Base-by-base conservation (phyloP, 2,329 filamentous ascomycete species). In the Gyromitra esculenta region DNA sequence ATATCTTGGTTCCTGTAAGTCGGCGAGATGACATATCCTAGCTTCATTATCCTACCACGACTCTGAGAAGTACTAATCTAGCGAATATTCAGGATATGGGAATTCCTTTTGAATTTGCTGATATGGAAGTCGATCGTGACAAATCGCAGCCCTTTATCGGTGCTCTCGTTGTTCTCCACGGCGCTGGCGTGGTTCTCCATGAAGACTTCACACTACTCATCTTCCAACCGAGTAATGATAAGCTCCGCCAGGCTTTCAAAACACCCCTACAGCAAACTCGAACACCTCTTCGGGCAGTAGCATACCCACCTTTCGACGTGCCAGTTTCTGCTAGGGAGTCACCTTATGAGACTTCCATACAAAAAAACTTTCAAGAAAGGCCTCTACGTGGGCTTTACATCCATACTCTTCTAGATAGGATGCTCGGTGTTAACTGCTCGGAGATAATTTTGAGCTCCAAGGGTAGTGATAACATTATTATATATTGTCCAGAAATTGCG, bases 161-260 rank as follows among this genome's bases (percentile, higher is more conserved):
- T 13, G 60, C 70, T 15, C 71, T 80, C 7, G 74, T 72, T 6
- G 69, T 77, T 52, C 76, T 80, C 45, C 76, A 79, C 41, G 80
- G 79, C 1, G 79, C 75, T n/a, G 80, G 79, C 1, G 60, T 81
- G 3, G 59, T 81, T 57, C 67, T 77, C n/a, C 75, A 80, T 43
- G 64, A 66, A 7, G 73, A 66, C 39, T 81, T 80, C 35, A 79
- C 79, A 41, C 71, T 81, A 41, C 68, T 80, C 9, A 45, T 81
- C 41, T 80, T 80, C 45, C 79, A 77, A 54, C 77, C 80, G 4
- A 74, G 77, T 31, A 79, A 76, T 25, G 77, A 80, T 11, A 77
- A 74, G 35, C 74, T 81, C 11, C 74, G 76, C 31, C 57, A 57
- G 35, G 57, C 80, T 18, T 80, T 81, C 54, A 75, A 78, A 63